Evolutionary conservation across 306 rosid species (phyloP), one percentile per base, ranked within the genome.

Genomic region (Rosa persica): DNA sequence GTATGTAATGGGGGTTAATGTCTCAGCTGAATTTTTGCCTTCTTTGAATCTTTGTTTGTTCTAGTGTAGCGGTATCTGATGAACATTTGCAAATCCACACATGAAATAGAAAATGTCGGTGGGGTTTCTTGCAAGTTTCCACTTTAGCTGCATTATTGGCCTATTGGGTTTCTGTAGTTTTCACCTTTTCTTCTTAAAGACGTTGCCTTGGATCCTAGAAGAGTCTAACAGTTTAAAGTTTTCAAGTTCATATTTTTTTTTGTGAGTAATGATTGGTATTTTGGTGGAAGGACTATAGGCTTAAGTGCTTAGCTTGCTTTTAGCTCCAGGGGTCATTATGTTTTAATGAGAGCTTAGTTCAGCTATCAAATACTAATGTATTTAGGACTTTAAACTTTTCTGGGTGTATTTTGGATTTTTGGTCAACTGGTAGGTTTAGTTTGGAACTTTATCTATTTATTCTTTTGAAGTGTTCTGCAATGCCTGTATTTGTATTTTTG

Each of bases 41-140:
- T 58, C 3, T 49, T 68, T 16, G 62, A 76, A 76, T 76, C 81
- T 52, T 74, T 75, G 76, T 74, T 84, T 74, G 48, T 67, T 46
- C 4, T 5, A 0, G 20, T 36, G 68, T 44, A 38, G 4, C 82
- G 34, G 27, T 22, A 13, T 79, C 23, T 75, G 44, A 23, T 73
- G 42, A 68, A n/a, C 6, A 40, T 23, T 40, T 77, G 70, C 38
- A 4, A 67, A 73, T 27, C 72, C 44, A 44, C 10, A 27, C 13
- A 40, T 3, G n/a, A 46, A 46, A 78, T 7, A 3, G 70, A 70
- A 69, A 79, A 83, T 86, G 86, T 85, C 86, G 90, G 86, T 79
- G 84, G 78, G 64, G 17, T 61, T 46, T 36, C 62, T 39, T 74
- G 36, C 40, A 38, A 57, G 80, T 30, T n/a, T 8, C 57, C 22